These are phyloP conservation scores for Triadica sebifera DNA, from an alignment of 345 rosid species.

Conservation along the genomic window DNA sequence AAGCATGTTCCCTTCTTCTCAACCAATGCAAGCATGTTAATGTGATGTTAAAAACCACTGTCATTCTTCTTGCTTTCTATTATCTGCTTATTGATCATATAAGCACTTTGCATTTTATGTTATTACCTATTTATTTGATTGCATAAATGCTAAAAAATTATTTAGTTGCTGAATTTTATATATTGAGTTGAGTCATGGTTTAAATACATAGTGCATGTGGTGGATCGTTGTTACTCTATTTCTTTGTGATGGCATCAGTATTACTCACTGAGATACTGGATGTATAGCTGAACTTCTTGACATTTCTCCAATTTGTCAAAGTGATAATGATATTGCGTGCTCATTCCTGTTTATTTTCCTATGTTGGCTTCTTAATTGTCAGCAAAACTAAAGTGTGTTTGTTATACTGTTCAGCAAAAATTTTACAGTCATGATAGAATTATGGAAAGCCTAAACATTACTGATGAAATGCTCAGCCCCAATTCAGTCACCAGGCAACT, in stretches of 20 bases:
- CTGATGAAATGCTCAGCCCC: constrained; percentile 77
- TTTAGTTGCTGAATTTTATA: no score
- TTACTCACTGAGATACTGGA: no score
- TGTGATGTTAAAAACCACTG: not conserved
- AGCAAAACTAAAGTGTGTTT: constrained; percentile 5
- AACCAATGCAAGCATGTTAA: not conserved
- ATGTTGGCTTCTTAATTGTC: not conserved
- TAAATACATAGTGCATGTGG: not conserved
- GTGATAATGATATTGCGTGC: not conserved
- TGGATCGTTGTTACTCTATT: not conserved
- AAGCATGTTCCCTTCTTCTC: not conserved
- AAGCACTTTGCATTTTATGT: not conserved
- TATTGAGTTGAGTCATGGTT: not conserved
- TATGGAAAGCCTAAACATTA: constrained; percentile 65
- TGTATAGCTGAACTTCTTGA: not conserved
- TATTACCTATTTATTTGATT: not conserved
- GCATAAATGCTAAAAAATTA: not conserved
- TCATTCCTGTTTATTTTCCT: not conserved
- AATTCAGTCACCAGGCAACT: constrained; percentile 80
- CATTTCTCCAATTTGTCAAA: not conserved
- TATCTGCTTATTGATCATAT: not conserved
- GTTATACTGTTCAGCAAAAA: constrained; percentile 36
- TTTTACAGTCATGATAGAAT: constrained; percentile 48
- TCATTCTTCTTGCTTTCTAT: not conserved
- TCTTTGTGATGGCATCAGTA: not conserved